A percentile compares a stretch with the other conserved stretches of the same genome.
Evolutionary conservation across 164 flowering plant species (phyloP).

Genomic region (Litsea cubeba): DNA sequence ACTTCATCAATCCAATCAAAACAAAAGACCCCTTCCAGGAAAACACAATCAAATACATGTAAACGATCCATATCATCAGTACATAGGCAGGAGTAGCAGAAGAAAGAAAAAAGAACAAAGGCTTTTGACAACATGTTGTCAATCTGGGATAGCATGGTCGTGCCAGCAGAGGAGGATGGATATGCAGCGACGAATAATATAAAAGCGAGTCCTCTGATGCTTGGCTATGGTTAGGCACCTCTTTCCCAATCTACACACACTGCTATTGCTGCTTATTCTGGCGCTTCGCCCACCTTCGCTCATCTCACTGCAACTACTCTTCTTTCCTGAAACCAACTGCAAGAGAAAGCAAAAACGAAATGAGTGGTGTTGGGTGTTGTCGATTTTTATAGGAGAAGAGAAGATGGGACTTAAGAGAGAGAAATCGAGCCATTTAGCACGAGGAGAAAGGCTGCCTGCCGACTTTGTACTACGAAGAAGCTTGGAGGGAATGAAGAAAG

Average conservation of each 20-base stretch:
- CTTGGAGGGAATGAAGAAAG: no score
- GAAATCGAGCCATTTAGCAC: no score
- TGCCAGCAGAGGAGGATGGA: constrained; percentile 80
- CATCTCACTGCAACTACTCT: background rate
- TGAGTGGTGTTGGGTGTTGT: no score
- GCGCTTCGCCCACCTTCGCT: background rate
- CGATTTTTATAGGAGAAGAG: no score
- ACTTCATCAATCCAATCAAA: background rate
- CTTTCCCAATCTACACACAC: constrained; percentile 18
- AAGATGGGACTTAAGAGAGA: no score
- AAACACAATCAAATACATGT: background rate
- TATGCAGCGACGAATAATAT: constrained; percentile 67
- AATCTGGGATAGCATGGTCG: constrained; percentile 37
- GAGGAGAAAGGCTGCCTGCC: no score
- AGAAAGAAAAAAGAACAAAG: background rate
- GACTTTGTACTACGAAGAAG: no score
- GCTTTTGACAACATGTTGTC: background rate
- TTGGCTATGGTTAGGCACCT: constrained; percentile 45
- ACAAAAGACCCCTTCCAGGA: background rate
- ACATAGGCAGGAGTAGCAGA: background rate
- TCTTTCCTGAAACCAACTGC: background rate
- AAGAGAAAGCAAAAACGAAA: no score
- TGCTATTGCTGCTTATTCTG: background rate
- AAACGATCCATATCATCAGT: background rate
- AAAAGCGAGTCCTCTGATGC: constrained; percentile 64